Percentiles rank a stretch among this genome's conserved stretches.
Evolutionary conservation across 257 asterid genomes (phyloP).

Genomic region (Phtheirospermum japonicum): DNA sequence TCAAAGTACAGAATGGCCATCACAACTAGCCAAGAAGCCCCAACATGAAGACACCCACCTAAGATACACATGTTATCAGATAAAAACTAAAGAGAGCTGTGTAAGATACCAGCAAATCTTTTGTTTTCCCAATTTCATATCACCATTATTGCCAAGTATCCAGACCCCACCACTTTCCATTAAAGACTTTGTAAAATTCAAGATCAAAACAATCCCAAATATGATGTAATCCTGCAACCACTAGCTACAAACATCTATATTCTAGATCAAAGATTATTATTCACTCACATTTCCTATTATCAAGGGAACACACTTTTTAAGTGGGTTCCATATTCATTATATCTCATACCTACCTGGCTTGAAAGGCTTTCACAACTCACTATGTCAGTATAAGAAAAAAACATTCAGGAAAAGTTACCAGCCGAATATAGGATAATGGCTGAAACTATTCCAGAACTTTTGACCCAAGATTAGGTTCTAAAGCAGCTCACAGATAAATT

Average conservation of each 20-base stretch:
- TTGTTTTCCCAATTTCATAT: conserved; percentile 31
- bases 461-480: conserved; percentile 16
- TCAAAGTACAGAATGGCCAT: conserved; percentile 32
- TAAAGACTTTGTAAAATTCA: conserved; percentile 9
- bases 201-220: conserved; percentile 27
- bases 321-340: conserved; percentile 50
- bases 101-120: conserved; percentile 40
- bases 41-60: conserved; percentile 48
- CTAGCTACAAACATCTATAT: conserved; percentile 44
- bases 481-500: conserved; percentile 23
- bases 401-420: conserved; percentile 22
- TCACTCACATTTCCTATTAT: conserved; percentile 37
- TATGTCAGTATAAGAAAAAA: conserved; percentile 25
- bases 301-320: conserved; percentile 34
- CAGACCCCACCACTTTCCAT: conserved; percentile 54
- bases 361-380: conserved; percentile 28
- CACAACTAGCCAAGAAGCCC: conserved; percentile 31
- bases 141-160: conserved; percentile 44
- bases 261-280: conserved; percentile 37
- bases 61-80: conserved; percentile 43
- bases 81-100: background rate
- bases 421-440: conserved; percentile 25
- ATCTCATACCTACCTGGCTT: conserved; percentile 36
- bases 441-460: conserved; percentile 23
- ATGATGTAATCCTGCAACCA: conserved; percentile 38